A percentile compares a stretch with the other conserved stretches of the same genome.
These are phyloP conservation scores for Perilla frutescens DNA, from an alignment of 257 asterid genomes.

Conservation along the genomic window DNA sequence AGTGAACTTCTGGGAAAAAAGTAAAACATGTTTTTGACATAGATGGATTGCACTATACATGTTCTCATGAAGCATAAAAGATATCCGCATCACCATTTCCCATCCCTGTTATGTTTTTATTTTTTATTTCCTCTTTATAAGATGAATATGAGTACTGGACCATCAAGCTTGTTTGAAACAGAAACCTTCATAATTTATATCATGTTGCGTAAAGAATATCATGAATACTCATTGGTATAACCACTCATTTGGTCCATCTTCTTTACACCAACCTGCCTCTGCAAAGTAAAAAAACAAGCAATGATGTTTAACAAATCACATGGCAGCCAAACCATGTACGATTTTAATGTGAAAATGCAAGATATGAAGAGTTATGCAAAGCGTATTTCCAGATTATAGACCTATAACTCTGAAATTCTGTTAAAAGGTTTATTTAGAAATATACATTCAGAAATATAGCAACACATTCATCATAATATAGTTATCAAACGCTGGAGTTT, in stretches of 20 bases:
- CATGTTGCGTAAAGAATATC: not conserved
- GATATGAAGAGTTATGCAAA: not conserved
- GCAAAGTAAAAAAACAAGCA: constrained; percentile 45
- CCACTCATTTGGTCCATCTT: constrained; percentile 62
- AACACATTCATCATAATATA: no score
- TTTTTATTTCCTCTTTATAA: not conserved
- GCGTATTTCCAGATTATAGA: not conserved
- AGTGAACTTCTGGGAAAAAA: constrained; percentile 16
- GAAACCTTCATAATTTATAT: constrained; percentile 5
- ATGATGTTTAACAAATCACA: constrained; percentile 33
- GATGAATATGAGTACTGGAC: not conserved
- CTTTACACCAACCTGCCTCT: constrained; percentile 77
- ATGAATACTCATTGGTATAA: constrained; percentile 65
- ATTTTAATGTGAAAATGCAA: not conserved
- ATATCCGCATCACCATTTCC: constrained; percentile 2
- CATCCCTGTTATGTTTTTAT: not conserved
- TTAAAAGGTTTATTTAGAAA: not conserved
- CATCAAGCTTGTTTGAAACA: not conserved
- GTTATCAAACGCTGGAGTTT: not conserved
- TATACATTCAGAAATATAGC: not conserved
- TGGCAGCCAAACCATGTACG: constrained; percentile 14
- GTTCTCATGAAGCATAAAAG: constrained; percentile 23
- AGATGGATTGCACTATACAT: not conserved
- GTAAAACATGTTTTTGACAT: not conserved
- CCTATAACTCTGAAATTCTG: constrained; percentile 8